These are phyloP conservation scores for Blastocystis sp. DNA, from an alignment of 352 stramenopile genomes.

Conservation along the genomic window DNA sequence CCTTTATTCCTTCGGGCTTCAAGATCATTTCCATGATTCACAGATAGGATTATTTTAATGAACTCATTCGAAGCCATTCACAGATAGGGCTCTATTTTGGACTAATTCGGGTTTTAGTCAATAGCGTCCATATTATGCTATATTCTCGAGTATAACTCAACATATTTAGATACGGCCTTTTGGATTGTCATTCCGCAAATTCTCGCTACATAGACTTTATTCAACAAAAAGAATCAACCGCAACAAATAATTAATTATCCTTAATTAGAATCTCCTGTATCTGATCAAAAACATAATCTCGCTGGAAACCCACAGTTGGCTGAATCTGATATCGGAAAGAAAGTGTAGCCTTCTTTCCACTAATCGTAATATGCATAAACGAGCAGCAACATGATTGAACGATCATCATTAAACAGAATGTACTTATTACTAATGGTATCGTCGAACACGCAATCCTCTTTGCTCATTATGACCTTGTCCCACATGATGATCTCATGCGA, in stretches of 20 bases:
- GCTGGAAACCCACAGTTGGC: constrained; percentile 15
- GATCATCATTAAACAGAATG: constrained; percentile 41
- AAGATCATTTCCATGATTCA: neutral
- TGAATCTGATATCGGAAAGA: constrained; percentile 41
- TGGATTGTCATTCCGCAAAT: neutral
- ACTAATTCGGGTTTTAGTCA: neutral
- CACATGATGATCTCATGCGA: constrained; percentile 48
- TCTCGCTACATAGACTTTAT: neutral
- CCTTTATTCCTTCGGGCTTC: neutral
- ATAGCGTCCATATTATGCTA: neutral
- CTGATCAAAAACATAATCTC: neutral
- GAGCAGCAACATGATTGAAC: neutral
- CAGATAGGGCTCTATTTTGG: neutral
- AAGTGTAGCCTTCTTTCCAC: constrained; percentile 5
- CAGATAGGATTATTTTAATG: neutral
- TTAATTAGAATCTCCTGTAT: neutral
- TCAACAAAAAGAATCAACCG: neutral
- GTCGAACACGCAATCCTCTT: constrained; percentile 16
- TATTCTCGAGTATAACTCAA: neutral
- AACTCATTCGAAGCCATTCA: neutral
- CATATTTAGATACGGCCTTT: neutral
- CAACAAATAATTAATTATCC: neutral
- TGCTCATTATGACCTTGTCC: constrained; percentile 42
- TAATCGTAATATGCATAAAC: neutral
- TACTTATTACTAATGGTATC: neutral